Evolutionary conservation across 306 rosid species (phyloP), one percentile per base, ranked within the genome.

Genomic region (Leucaena leucocephala): DNA sequence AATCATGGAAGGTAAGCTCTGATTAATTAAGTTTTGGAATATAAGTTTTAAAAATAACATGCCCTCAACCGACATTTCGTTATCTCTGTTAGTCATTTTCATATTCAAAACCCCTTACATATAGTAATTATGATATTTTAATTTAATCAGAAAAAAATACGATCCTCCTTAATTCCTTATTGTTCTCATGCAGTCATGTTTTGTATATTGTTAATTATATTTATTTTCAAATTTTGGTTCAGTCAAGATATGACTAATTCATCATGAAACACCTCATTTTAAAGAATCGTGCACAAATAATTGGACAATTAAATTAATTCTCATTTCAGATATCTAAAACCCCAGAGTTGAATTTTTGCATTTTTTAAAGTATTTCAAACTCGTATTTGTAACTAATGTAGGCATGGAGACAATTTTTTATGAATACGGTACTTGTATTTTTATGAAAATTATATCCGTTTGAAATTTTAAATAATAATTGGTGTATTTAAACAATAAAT

Each of bases 1-100:
- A 85, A 85, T 82, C 80, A 78, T 73, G 36, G 57, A 59, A 48
- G 55, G 72, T 44, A 82, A 63, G 79, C 52, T 67, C n/a, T 40
- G 66, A 55, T 55, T 48, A 63, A 81, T 81, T 67, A 76, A 84
- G 75, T 54, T 72, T 77, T 81, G 81, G 83, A 85, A 85, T 85
- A 78, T 52, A 68, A 81, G 87, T 84, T 81, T 27, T 0, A 27
- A 58, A 68, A 71, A 77, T 68, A 74, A 85, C 83, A 85, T 85
- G 83, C 72, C 27, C 76, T 81, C 62, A 49, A 78, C 88, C 88
- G 88, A 81, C 88, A 78, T 78, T 77, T 85, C 66, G 75, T 77
- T 77, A 84, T 81, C 87, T 80, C 49, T 19, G 13, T 27, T 27
- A 68, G 52, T 10, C 73, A 27, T 1, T 27, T 27, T 27, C 27